Evolutionary conservation across 352 stramenopile genomes (phyloP), one percentile per base, ranked within the genome.

Genomic region (Phytophthora idaei): DNA sequence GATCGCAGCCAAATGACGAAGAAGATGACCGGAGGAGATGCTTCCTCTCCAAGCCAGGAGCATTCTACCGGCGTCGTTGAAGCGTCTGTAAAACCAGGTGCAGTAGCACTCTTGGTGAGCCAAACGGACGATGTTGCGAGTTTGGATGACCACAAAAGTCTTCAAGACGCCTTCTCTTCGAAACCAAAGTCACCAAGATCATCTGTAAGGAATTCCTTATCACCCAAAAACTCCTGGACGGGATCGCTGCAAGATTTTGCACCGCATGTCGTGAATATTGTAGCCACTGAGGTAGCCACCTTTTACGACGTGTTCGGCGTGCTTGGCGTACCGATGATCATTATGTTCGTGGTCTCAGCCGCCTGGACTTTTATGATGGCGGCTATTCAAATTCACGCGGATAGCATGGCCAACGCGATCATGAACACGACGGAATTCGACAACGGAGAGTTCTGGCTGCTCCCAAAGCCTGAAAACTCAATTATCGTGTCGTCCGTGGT

Each of bases 371-470:
- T 86, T 29, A 61, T 64, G 37, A 57, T 84, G 0, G 79, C 72
- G 0, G 57, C 63, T 1, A 75, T 80, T 44, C 77, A 88, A 64
- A 61, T 77, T 1, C 57, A 67, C 10, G 64, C 79, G 3, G 60
- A 66, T 2, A 15, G 64, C 14, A 58, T 75, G 4, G 73, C 76
- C 2, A 85, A 88, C 29, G n/a, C 28, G 0, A 31, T 85, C 3
- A 82, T 83, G 76, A 67, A 71, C 4, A 85, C 76, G 3, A 50
- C 53, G 4, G 10, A 73, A 0, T 76, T 87, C 11, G 76, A 85
- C 48, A 71, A 71, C 8, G 73, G 79, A 17, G 65, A 80, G 31
- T 85, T 88, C 28, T 88, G 79, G 77, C 37, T 78, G 25, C 58
- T 88, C 0, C 64, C 73, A 1, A 48, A 75, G 6, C 57, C 69